A percentile compares a stretch with the other conserved stretches of the same genome.
Conservation (phyloP, 306 rosid genomes). For the Ammopiptanthus mongolicus region DNA sequence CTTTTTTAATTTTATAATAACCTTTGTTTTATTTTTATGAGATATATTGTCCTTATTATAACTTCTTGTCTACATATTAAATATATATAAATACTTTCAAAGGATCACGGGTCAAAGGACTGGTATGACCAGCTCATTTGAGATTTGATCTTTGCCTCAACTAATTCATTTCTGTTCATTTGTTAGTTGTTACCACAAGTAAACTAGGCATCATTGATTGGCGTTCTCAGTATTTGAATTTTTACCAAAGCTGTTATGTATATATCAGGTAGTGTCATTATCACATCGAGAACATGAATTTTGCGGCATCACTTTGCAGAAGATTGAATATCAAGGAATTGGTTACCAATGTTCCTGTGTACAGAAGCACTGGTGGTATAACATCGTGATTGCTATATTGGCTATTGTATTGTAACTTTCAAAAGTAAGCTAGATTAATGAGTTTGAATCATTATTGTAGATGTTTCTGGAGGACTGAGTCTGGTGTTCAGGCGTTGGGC, state of each 20-base stretch:
- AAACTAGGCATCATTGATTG: background rate
- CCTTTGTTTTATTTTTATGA: background rate
- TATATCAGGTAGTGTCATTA: constrained; percentile 21
- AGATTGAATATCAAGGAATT: constrained; percentile 65
- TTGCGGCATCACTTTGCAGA: constrained; percentile 51
- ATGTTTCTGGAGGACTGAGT: constrained; percentile 71
- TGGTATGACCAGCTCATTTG: background rate
- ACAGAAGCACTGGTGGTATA: constrained; percentile 56
- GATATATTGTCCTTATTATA: background rate
- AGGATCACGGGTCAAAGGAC: background rate
- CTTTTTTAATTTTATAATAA: background rate
- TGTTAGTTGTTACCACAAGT: background rate
- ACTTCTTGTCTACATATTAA: background rate
- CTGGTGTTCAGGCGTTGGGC: constrained; percentile 85
- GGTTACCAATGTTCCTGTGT: constrained; percentile 51
- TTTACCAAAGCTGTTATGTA: background rate
- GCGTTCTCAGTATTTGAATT: background rate
- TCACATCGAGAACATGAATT: constrained; percentile 36
- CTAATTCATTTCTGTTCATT: background rate
- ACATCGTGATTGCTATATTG: background rate
- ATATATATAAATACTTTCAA: background rate
- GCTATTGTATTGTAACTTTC: background rate
- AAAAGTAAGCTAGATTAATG: constrained; percentile 4
- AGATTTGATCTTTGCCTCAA: background rate
- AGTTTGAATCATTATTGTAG: constrained; percentile 23